Conservation (phyloP, 2,329 filamentous ascomycete species). For the Nigrospora sphaerica region DNA sequence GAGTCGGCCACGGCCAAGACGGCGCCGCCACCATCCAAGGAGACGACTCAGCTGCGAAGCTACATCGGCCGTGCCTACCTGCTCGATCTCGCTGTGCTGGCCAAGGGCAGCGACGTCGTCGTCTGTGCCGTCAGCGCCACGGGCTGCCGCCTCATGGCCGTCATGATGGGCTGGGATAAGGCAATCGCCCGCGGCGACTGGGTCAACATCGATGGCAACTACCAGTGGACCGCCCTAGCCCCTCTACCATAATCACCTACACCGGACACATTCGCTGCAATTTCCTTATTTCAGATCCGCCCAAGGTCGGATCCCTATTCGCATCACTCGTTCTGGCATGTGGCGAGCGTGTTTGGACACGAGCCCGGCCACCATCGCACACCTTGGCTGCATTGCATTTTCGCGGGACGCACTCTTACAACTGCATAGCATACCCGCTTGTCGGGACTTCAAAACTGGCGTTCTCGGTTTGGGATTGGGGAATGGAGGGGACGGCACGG, state of each 20-base stretch:
- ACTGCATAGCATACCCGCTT: too few relatives aligned
- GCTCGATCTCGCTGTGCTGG: conserved; percentile 71
- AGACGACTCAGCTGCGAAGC: conserved; percentile 62
- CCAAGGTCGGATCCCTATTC: too few relatives aligned
- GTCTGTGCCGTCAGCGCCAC: conserved; percentile 71
- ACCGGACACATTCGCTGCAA: too few relatives aligned
- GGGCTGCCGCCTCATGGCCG: conserved; percentile 67
- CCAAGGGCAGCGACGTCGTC: conserved; percentile 59
- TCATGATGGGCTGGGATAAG: conserved; percentile 82
- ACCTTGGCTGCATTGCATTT: too few relatives aligned
- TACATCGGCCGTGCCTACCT: conserved; percentile 75
- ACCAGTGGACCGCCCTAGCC: conserved; percentile 44
- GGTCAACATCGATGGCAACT: conserved; percentile 73
- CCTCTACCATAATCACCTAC: background rate
- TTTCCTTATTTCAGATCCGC: too few relatives aligned
- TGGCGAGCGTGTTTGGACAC: too few relatives aligned
- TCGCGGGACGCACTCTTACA: too few relatives aligned
- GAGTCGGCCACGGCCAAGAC: conserved; percentile 23
- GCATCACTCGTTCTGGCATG: too few relatives aligned
- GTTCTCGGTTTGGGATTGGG: too few relatives aligned
- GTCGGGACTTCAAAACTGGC: too few relatives aligned
- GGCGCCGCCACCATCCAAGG: conserved; percentile 30
- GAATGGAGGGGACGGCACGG: too few relatives aligned
- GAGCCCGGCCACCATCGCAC: too few relatives aligned
- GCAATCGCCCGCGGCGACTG: conserved; percentile 55